Evolutionary conservation across 2,329 filamentous ascomycete species (phyloP).

Genomic region (Lecanicillium sp.): DNA sequence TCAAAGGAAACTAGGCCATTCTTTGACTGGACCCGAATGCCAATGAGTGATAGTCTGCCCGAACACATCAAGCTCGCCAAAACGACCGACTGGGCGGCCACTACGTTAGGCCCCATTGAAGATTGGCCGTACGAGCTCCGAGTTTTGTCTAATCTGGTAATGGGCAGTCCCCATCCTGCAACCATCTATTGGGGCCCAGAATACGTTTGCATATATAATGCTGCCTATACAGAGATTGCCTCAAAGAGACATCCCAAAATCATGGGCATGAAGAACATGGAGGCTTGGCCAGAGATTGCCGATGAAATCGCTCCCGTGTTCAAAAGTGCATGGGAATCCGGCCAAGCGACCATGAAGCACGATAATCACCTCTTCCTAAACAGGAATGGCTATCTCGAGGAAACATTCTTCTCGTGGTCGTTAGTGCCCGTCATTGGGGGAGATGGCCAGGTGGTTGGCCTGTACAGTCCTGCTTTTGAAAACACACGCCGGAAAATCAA

Average conservation of each 20-base stretch:
- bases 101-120: slow-evolving; percentile 67
- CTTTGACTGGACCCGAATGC: slow-evolving; percentile 76
- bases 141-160: slow-evolving; percentile 73
- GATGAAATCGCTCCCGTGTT: slow-evolving; percentile 61
- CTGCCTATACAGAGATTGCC: slow-evolving; percentile 61
- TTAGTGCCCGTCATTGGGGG: slow-evolving; percentile 69
- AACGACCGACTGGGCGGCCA: slow-evolving; percentile 64
- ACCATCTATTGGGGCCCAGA: slow-evolving; percentile 76
- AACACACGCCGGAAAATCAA: slow-evolving; percentile 72
- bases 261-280: slow-evolving; percentile 64
- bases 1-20: slow-evolving; percentile 35
- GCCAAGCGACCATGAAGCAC: slow-evolving; percentile 76
- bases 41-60: slow-evolving; percentile 53
- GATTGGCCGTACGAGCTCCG: slow-evolving; percentile 64
- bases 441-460: slow-evolving; percentile 64
- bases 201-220: slow-evolving; percentile 61
- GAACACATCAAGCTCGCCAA: slow-evolving; percentile 66
- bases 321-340: slow-evolving; percentile 55
- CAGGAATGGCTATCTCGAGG: slow-evolving; percentile 63
- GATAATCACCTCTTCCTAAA: slow-evolving; percentile 69
- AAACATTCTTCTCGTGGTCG: slow-evolving; percentile 77
- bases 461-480: slow-evolving; percentile 77
- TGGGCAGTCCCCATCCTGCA: slow-evolving; percentile 67
- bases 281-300: slow-evolving; percentile 71
- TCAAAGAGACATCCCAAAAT: slow-evolving; percentile 68